These are phyloP conservation scores for Elsinoe perseae DNA, from an alignment of 2,329 filamentous ascomycete species.

Conservation along the genomic window DNA sequence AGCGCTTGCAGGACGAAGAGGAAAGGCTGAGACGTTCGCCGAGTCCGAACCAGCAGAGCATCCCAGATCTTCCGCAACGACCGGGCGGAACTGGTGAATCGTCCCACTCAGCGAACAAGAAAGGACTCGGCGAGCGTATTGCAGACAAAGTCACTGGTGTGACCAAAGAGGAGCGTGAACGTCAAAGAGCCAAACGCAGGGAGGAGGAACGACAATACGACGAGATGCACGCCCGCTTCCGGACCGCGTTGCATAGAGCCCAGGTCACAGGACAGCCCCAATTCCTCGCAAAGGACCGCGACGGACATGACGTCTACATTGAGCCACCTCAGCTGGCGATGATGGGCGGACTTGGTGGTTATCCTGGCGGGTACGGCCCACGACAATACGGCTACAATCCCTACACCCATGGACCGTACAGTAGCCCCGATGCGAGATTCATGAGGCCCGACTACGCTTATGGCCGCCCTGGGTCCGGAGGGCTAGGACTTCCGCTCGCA, in stretches of 20 bases:
- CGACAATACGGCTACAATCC: conserved; percentile 27
- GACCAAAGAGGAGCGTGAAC: conserved; percentile 49
- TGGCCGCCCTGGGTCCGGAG: conserved; percentile 39
- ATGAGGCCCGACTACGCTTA: conserved; percentile 45
- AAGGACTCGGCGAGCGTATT: conserved; percentile 46
- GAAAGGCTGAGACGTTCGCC: conserved; percentile 27
- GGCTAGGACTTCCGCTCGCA: conserved; percentile 39
- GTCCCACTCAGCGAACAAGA: conserved; percentile 28
- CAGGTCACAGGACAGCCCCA: conserved; percentile 50
- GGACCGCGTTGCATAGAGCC: conserved; percentile 45
- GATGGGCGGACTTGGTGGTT: conserved; percentile 23
- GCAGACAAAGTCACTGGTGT: conserved; percentile 53
- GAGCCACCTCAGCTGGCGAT: conserved; percentile 40
- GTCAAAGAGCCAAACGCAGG: conserved; percentile 39
- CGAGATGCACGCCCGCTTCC: conserved; percentile 43
- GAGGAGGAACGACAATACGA: conserved; percentile 47
- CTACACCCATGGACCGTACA: conserved; percentile 38
- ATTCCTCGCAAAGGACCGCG: conserved; percentile 45
- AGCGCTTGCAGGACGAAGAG: conserved; percentile 37
- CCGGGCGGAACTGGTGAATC: conserved; percentile 21
- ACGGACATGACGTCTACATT: conserved; percentile 52
- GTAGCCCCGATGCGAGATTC: conserved; percentile 42
- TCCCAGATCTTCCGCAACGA: conserved; percentile 29
- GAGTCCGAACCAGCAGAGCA: conserved; percentile 25
- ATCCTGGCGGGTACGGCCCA: conserved; percentile 22